Conservation (phyloP, 192 early-diverging fungal species). For the Coemansia sp. region DNA sequence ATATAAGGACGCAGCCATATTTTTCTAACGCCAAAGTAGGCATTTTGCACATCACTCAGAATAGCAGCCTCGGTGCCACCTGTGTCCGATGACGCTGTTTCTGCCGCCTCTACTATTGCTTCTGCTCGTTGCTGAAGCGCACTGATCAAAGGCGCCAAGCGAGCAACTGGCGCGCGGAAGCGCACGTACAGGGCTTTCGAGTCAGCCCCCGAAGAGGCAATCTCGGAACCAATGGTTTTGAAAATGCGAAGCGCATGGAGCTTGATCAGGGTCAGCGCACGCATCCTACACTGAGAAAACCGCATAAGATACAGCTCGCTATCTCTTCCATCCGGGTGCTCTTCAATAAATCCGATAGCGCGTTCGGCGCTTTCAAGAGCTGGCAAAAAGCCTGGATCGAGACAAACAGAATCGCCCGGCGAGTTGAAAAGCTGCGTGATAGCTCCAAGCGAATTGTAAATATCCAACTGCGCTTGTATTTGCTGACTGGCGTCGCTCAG, state of each 20-base stretch:
- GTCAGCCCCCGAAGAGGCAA: neutral
- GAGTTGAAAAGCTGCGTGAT: conserved; percentile 75
- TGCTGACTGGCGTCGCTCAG: conserved; percentile 49
- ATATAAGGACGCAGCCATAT: conserved; percentile 69
- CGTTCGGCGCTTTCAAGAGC: conserved; percentile 75
- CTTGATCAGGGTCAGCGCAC: conserved; percentile 90
- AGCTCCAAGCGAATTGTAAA: conserved; percentile 84
- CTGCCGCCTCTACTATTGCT: conserved; percentile 28
- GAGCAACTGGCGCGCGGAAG: conserved; percentile 69
- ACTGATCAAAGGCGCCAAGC: conserved; percentile 61
- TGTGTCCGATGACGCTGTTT: no score
- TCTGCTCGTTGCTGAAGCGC: conserved; percentile 77
- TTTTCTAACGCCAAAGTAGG: conserved; percentile 74
- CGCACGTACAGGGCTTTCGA: conserved; percentile 67
- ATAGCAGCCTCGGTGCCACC: conserved; percentile 66
- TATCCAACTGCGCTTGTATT: conserved; percentile 64
- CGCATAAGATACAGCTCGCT: conserved; percentile 91
- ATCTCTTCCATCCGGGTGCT: conserved; percentile 68
- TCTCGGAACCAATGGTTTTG: conserved; percentile 5
- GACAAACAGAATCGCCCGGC: conserved; percentile 82
- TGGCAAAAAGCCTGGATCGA: conserved; percentile 76
- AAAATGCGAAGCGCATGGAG: conserved; percentile 69
- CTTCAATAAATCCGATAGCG: conserved; percentile 64
- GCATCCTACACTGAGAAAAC: conserved; percentile 93
- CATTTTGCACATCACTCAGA: conserved; percentile 71